A percentile compares a stretch with the other conserved stretches of the same genome.
Evolutionary conservation across 371 early-diverging fungal genomes (phyloP).

Genomic region (Mortierella sp.): DNA sequence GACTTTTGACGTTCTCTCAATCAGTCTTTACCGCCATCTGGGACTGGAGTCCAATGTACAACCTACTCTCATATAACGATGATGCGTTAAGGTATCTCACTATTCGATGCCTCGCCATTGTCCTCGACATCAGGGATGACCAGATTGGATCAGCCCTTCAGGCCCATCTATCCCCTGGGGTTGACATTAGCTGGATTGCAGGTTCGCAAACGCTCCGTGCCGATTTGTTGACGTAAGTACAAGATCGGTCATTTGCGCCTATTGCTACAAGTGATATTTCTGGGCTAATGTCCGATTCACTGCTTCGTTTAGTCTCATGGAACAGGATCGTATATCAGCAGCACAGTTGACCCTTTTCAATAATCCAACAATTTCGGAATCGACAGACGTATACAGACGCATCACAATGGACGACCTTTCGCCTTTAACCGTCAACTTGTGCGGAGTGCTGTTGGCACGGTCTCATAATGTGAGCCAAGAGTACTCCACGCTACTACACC

Average conservation of each 20-base stretch:
- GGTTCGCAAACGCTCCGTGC: constrained; percentile 35
- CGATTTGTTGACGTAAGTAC: constrained; percentile 42
- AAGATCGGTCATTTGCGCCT: too few species aligned
- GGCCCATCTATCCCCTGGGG: constrained; percentile 20
- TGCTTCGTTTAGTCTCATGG: constrained; percentile 30
- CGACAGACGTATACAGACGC: constrained; percentile 15
- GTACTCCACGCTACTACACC: constrained; percentile 33
- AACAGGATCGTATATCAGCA: constrained; percentile 48
- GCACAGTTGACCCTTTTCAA: constrained; percentile 54
- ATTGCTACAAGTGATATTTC: too few species aligned
- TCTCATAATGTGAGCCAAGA: constrained; percentile 21
- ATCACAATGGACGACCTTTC: constrained; percentile 62
- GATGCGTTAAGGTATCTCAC: constrained; percentile 61
- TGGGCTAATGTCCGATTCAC: background rate
- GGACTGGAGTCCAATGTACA: constrained; percentile 74
- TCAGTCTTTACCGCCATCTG: constrained; percentile 68
- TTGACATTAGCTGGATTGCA: constrained; percentile 31
- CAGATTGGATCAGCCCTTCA: constrained; percentile 34
- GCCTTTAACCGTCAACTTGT: constrained; percentile 68
- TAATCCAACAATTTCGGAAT: constrained; percentile 22
- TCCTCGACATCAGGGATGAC: constrained; percentile 63
- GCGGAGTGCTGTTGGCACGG: constrained; percentile 66
- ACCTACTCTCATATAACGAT: constrained; percentile 60
- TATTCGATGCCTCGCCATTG: constrained; percentile 64
- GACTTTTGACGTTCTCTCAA: constrained; percentile 65